phyloP scores from a whole-genome alignment of 1,139 yeast genomes.

The Saccharomyces uvarum region DNA sequence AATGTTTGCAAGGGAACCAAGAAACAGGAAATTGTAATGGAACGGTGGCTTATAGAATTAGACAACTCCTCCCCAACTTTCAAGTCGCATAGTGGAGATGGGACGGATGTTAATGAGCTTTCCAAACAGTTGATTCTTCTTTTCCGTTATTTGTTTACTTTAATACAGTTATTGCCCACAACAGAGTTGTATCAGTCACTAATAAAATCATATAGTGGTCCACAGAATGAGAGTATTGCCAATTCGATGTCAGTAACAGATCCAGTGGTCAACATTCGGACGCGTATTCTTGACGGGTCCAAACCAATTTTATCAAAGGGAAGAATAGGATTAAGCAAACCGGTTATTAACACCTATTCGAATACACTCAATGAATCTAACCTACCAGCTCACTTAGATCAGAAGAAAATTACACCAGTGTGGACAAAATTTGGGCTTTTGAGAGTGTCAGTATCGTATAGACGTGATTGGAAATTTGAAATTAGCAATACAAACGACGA shows the following conservation, averaged over 20 bases:
- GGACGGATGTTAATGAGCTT: slow-evolving; percentile 13
- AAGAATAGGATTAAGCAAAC: slow-evolving; percentile 71
- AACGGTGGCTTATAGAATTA: slow-evolving; percentile 84
- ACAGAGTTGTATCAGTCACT: slow-evolving; percentile 45
- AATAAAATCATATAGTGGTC: slow-evolving; percentile 18
- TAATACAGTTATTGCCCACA: slow-evolving; percentile 63
- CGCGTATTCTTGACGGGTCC: slow-evolving; percentile 67
- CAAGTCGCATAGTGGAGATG: slow-evolving; percentile 16
- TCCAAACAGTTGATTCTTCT: slow-evolving; percentile 52
- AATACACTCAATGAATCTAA: slow-evolving; percentile 33
- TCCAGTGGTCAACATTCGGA: slow-evolving; percentile 36
- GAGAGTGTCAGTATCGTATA: slow-evolving; percentile 67
- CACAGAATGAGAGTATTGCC: slow-evolving; percentile 18
- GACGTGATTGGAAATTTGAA: slow-evolving; percentile 61
- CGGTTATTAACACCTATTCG: slow-evolving; percentile 43
- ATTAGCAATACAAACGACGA: slow-evolving; percentile 43
- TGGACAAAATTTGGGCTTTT: slow-evolving; percentile 69
- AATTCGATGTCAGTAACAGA: slow-evolving; percentile 20
- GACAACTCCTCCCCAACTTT: slow-evolving; percentile 36
- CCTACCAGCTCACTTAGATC: slow-evolving; percentile 48
- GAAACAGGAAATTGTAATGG: slow-evolving; percentile 76
- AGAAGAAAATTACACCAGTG: slow-evolving; percentile 59
- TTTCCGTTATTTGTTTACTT: slow-evolving; percentile 66
- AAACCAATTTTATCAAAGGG: slow-evolving; percentile 76
- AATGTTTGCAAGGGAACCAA: slow-evolving; percentile 47